phyloP scores from a whole-genome alignment of 2,329 filamentous ascomycete genomes.

The Penicillium sp. region DNA sequence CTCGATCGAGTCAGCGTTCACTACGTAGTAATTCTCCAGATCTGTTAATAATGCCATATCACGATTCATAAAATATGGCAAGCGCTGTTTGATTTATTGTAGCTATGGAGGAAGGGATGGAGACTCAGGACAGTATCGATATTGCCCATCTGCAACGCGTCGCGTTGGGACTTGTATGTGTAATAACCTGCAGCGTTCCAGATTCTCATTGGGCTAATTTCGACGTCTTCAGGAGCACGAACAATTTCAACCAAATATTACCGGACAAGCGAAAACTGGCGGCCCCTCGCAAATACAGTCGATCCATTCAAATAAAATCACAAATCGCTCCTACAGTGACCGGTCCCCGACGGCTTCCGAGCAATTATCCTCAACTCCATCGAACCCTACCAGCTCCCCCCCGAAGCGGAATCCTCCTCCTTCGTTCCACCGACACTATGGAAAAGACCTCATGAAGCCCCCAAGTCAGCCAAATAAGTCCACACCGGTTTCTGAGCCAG shows the following conservation, averaged over 20 bases:
- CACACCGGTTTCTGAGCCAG: constrained; percentile 20
- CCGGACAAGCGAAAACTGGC: constrained; percentile 9
- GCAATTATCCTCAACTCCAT: constrained; percentile 9
- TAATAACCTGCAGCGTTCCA: constrained; percentile 29
- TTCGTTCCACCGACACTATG: constrained; percentile 20
- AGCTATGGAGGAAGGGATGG: constrained; percentile 24
- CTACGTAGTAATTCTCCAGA: background rate
- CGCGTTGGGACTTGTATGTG: constrained; percentile 43
- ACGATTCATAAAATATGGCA: background rate
- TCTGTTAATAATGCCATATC: background rate
- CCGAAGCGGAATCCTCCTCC: background rate
- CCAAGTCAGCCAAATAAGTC: constrained; percentile 14
- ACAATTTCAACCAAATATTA: constrained; percentile 24
- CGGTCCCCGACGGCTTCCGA: constrained; percentile 4
- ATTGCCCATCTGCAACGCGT: constrained; percentile 41
- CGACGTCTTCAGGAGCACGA: constrained; percentile 30
- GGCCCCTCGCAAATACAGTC: constrained; percentile 1
- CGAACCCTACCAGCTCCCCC: constrained; percentile 8
- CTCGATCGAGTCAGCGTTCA: background rate
- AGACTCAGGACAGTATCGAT: constrained; percentile 44
- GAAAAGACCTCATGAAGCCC: constrained; percentile 10
- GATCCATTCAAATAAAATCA: background rate
- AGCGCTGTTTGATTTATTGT: background rate
- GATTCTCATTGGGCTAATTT: constrained; percentile 30
- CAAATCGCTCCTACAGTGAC: constrained; percentile 8